Conservation (phyloP, 495 filamentous ascomycete genomes). For the Daldinia vernicosa region DNA sequence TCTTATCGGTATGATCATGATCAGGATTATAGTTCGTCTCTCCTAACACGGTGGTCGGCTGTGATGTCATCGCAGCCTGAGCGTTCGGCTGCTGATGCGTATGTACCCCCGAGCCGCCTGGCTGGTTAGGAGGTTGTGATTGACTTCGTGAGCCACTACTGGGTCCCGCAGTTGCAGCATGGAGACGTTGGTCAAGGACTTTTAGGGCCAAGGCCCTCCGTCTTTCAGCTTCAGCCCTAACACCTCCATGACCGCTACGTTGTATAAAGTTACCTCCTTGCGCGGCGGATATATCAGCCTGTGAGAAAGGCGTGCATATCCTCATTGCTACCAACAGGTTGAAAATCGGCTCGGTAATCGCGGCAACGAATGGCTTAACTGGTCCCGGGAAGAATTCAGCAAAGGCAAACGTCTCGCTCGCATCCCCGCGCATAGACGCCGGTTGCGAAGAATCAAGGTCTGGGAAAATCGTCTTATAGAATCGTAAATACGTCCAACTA, state of each 20-base stretch:
- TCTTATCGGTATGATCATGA: conserved; percentile 58
- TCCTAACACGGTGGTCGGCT: conserved; percentile 64
- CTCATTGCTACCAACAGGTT: conserved; percentile 73
- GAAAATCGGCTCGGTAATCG: conserved; percentile 78
- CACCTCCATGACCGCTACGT: conserved; percentile 71
- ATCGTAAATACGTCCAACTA: conserved; percentile 96
- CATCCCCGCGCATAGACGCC: conserved; percentile 76
- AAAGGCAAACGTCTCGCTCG: conserved; percentile 94
- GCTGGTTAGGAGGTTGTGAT: conserved; percentile 51
- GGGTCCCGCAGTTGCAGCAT: conserved; percentile 72
- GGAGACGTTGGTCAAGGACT: conserved; percentile 88
- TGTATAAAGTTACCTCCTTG: conserved; percentile 61
- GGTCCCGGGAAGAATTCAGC: conserved; percentile 94
- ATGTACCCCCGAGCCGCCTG: conserved; percentile 57
- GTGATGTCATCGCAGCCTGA: conserved; percentile 58
- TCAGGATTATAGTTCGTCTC: conserved; percentile 76
- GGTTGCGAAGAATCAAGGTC: conserved; percentile 72
- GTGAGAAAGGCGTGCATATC: conserved; percentile 86
- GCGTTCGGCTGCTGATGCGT: conserved; percentile 59
- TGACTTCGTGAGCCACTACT: conserved; percentile 52
- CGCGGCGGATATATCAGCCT: conserved; percentile 81
- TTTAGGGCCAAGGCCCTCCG: conserved; percentile 88
- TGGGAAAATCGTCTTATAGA: conserved; percentile 80
- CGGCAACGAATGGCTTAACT: conserved; percentile 77
- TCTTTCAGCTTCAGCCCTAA: conserved; percentile 89